Base-by-base conservation (phyloP, 208 protist genomes). In the Acanthamoeba lenticulata region DNA sequence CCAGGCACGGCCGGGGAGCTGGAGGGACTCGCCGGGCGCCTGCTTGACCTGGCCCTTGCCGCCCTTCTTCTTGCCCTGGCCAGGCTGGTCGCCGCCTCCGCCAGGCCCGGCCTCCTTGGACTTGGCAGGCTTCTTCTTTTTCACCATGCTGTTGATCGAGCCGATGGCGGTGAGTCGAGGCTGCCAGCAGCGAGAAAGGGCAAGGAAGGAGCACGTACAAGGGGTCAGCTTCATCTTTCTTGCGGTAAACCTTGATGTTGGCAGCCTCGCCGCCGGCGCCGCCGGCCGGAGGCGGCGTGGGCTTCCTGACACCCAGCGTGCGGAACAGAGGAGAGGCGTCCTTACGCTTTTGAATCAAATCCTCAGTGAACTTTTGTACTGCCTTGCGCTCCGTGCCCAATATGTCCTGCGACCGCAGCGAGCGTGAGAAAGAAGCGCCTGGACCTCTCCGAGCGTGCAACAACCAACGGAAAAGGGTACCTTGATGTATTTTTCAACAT, bases 341-440 rank as follows among this genome's bases (percentile, higher is more conserved):
- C 45, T 62, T 60, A 4, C 79, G 38, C 45, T 88, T 88, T 36
- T 88, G 45, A 3, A 88, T 36, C 9, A 88, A n/a, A 40, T 88
- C 47, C 44, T 88, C 79, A 6, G n/a, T 62, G 29, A 88, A 88
- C 47, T 88, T 88, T 88, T 88, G 40, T 42, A 88, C 79, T n/a
- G 79, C 79, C 47, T 88, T 88, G 21, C 79, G 40, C 7, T 88
- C 79, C 19, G 21, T 62, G 24, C 79, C 79, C 47, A 88, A 32
- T 27, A 88, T 60, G 44, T 60, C 47, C 79, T 88, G 57, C 15
- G 27, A 52, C 47, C 47, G 9, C 47, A 52, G 47, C 47, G 47
- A 5, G 47, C 47, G 24, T 36, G 69, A 24, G 38, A 38, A 79
- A 32, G n/a, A n/a, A n/a, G n/a, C n/a, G n/a, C n/a, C n/a, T n/a